Evolutionary conservation across 768 basidiomycete genomes (phyloP), one percentile per base, ranked within the genome.

Genomic region (Boletus reticulatus): DNA sequence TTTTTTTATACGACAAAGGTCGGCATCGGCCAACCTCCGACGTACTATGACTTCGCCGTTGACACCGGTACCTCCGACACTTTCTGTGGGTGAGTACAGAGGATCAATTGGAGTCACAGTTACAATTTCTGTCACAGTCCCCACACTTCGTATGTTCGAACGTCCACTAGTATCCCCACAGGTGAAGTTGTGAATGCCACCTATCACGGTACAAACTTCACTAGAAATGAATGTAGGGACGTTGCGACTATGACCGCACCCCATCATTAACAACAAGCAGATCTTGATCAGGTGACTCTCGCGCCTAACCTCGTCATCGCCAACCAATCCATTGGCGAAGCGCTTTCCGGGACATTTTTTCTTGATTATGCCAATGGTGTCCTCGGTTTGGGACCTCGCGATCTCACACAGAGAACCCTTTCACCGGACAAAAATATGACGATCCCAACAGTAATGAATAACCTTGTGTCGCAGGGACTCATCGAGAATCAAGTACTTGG

Each of bases 401-500:
- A 19, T 8, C n/a, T 49, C 38, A 19, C n/a, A 7, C 38, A 19
- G 12, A 2, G n/a, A 16, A 9, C 38, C 12, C 38, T 39, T 14
- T 39, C 8, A 4, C 14, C 14, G 8, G n/a, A 39, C 17, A 9
- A 2, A 4, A 39, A 39, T 39, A 17, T 52, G 13, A 32, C 31
- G 11, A 57, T 67, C 24, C 67, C 67, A 27, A 71, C 70, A 5
- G 57, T 67, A 13, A 66, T 65, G 53, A 31, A 63, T 43, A 69
- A 69, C 37, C 64, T 68, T 6, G 41, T 62, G 36, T 52, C 56
- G 1, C 65, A 71, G 38, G 50, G 57, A 19, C 42, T 59, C 4
- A 53, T 67, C 36, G 4, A 59, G 16, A 12, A 58, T 2, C 41
- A 64, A 31, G 43, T 64, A 17, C 27, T 70, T 1, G 61, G 61